Evolutionary conservation across 306 rosid species (phyloP), one percentile per base, ranked within the genome.

Genomic region (Begonia peltatifolia): DNA sequence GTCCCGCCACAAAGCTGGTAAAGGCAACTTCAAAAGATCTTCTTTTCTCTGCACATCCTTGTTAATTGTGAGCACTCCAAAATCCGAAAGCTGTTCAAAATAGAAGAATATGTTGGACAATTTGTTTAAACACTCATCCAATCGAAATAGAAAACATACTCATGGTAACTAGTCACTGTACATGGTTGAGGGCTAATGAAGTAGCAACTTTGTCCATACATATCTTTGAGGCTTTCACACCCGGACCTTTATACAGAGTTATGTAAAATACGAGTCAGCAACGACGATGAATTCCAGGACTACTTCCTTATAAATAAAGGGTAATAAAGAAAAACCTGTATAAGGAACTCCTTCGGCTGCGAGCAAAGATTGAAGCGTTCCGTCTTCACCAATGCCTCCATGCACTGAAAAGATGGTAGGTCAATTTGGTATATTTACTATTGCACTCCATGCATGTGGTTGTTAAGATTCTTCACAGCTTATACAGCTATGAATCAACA

Each of bases 301-400:
- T 6, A 6, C 38, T 30, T 30, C 38, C 38, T 30, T 30, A 30
- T 30, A 30, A 30, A 30, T 30, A 1, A 20, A 30, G 38, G 38
- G 38, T 30, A 30, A 30, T 41, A 48, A 41, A 52, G 47, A 77
- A 47, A 64, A 58, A 89, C 97, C 97, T 72, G 97, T 80, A 68
- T 80, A 74, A 25, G 94, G 81, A 73, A 85, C 86, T 50, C 94
- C 84, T 74, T 80, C 82, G 60, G 82, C 83, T 64, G 80, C 85
- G 66, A 89, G 70, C 73, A 85, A 64, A 46, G 95, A 80, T 67
- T 85, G 97, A 76, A 89, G 94, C 1, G 83, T 80, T 44, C 97
- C 97, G 64, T 89, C 94, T 78, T 89, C 97, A 52, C 97, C 97
- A 53, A 89, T 84, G 70, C 97, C 97, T 76, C 97, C 97, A 78